Evolutionary conservation across 2,329 filamentous ascomycete species (phyloP).

Genomic region (Colletotrichum liriopes): DNA sequence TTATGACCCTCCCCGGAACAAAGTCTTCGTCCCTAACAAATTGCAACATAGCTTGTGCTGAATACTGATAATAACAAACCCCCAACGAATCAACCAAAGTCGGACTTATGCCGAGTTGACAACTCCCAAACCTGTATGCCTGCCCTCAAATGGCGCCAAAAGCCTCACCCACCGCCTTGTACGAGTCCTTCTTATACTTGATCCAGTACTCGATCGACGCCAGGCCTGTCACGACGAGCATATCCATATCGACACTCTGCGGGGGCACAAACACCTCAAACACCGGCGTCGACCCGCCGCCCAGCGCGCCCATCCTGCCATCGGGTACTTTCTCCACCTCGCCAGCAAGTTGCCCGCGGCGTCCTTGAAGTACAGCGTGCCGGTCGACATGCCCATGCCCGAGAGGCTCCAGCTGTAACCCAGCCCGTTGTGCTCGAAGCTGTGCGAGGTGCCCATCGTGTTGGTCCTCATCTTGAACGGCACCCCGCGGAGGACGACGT

Average conservation of each 20-base stretch:
- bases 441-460: conserved; percentile 10
- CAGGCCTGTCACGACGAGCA: conserved; percentile 35
- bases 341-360: conserved; percentile 22
- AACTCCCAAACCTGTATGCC: not conserved
- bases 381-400: conserved; percentile 13
- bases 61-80: too few species aligned
- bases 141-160: not conserved
- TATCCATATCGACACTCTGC: conserved; percentile 38
- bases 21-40: not conserved
- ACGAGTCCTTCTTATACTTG: conserved; percentile 20
- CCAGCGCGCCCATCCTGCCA: conserved; percentile 10
- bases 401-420: conserved; percentile 28
- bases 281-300: conserved; percentile 8
- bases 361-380: conserved; percentile 25
- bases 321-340: conserved; percentile 20
- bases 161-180: not conserved
- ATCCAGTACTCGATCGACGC: conserved; percentile 26
- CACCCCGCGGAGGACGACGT: conserved; percentile 30
- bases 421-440: conserved; percentile 16
- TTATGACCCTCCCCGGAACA: not conserved
- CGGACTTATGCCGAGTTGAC: not conserved
- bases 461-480: conserved; percentile 37
- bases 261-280: conserved; percentile 39
- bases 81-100: not conserved
- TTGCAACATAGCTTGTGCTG: not conserved